Percentiles rank a stretch among this genome's conserved stretches.
phyloP scores from a whole-genome alignment of 176 grass and related monocot species.

The Rhynchospora tenuis region DNA sequence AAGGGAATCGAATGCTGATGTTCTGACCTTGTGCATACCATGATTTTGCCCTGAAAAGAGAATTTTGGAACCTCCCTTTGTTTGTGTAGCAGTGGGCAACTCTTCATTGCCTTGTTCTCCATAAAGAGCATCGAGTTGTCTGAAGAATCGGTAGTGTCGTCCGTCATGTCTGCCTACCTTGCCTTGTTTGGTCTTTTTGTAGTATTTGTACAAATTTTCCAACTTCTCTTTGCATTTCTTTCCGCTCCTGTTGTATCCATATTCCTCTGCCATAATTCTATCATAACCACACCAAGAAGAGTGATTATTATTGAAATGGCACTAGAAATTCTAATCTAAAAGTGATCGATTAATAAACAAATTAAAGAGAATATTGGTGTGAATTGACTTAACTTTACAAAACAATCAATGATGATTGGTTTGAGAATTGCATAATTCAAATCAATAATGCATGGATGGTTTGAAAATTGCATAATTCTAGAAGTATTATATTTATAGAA shows the following conservation, averaged over 20 bases:
- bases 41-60: conserved; percentile 5
- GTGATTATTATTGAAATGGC: neutral
- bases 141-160: conserved; percentile 84
- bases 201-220: conserved; percentile 99
- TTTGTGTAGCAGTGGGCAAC: neutral
- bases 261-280: conserved; percentile 65
- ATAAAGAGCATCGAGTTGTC: conserved; percentile 82
- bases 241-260: conserved; percentile 74
- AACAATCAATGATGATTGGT: neutral
- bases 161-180: conserved; percentile 62
- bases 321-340: conserved; percentile 16
- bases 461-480: no score
- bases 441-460: no score
- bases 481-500: no score
- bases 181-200: conserved; percentile 91
- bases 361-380: neutral
- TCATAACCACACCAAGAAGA: conserved; percentile 14
- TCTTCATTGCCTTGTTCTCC: conserved; percentile 10
- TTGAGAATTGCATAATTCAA: neutral
- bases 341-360: neutral
- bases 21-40: conserved; percentile 1
- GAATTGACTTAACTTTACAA: neutral
- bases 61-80: neutral
- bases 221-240: conserved; percentile 98
- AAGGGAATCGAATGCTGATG: neutral